These are phyloP conservation scores for Xylaria flabelliformis DNA, from an alignment of 495 filamentous ascomycete genomes.

Conservation along the genomic window DNA sequence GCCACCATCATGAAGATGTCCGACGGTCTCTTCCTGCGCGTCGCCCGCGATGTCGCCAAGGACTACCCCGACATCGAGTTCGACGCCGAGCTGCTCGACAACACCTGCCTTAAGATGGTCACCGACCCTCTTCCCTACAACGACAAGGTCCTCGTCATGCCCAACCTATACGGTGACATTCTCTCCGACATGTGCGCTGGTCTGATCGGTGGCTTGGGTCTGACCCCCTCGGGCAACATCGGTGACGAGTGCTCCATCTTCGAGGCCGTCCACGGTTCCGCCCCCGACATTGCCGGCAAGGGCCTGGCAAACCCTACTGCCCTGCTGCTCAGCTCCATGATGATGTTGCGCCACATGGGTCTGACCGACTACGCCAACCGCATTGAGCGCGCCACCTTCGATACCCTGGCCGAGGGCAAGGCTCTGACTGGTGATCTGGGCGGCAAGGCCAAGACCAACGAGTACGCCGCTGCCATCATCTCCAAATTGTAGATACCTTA, in stretches of 20 bases:
- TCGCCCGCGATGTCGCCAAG: constrained; percentile 82
- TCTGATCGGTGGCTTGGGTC: constrained; percentile 94
- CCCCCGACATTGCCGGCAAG: constrained; percentile 97
- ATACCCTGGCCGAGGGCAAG: constrained; percentile 94
- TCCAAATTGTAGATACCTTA: constrained; percentile 66
- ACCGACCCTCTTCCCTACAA: constrained; percentile 94
- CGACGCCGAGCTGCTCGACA: constrained; percentile 96
- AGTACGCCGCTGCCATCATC: constrained; percentile 93
- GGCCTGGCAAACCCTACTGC: constrained; percentile 94
- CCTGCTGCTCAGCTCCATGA: constrained; percentile 87
- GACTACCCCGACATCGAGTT: constrained; percentile 95
- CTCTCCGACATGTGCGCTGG: constrained; percentile 99
- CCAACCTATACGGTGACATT: constrained; percentile 99
- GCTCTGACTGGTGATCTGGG: constrained; percentile 93
- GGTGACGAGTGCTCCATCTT: constrained; percentile 99
- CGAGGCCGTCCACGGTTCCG: constrained; percentile 98
- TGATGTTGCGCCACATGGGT: constrained; percentile 99
- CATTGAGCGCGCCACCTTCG: constrained; percentile 94
- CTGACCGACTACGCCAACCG: constrained; percentile 80
- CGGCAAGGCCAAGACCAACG: constrained; percentile 88
- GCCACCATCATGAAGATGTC: constrained; percentile 99
- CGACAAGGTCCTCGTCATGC: constrained; percentile 99
- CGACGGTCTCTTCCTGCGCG: constrained; percentile 95
- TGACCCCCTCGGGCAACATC: constrained; percentile 98
- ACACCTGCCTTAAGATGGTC: constrained; percentile 97